Evolutionary conservation across 768 basidiomycete genomes (phyloP), one percentile per base, ranked within the genome.

Genomic region (Strobilomyces echinocephalus): DNA sequence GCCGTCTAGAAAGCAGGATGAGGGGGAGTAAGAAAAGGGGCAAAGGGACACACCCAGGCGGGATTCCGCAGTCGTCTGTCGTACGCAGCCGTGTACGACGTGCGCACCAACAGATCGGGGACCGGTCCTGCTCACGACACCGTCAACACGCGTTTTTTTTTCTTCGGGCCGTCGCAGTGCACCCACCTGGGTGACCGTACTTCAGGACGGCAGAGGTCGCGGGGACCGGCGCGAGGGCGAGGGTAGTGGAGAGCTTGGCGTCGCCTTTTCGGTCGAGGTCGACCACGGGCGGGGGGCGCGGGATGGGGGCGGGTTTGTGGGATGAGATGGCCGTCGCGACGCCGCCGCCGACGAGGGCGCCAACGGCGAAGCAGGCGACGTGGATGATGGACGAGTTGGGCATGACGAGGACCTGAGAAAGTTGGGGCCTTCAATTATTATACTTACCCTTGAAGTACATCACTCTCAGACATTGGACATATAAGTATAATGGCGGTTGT

Each of bases 1-100:
- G 94, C 97, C 0, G 95, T 97, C 95, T 95, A 54, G 42, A 45
- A 9, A 6, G 30, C 30, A 30, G 7, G 8, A 31, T 11, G 10
- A 33, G 8, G 47, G 36, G 28, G n/a, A n/a, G 34, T 12, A 0
- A 3, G 3, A 10, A 28, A 7, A 1, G 18, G 10, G 14, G 21
- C 8, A 6, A 24, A 8, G 14, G 20, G 62, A 28, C 81, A 44
- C 65, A 95, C 94, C 95, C 95, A 98, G 31, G 94, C 81, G 3
- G 95, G 94, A 72, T 98, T 95, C 16, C 91, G 78, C 52, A 95
- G 73, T 12, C 91, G 78, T 49, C 97, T 77, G 69, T 99, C 97
- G 68, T 99, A 98, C 9, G 82, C 91, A 1, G 91, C 85, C 20
- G 87, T 84, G 63, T 97, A 97, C 15, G 88, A 93, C 65, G 82